phyloP scores from a whole-genome alignment of 768 basidiomycete species.

The Suillus subaureus region DNA sequence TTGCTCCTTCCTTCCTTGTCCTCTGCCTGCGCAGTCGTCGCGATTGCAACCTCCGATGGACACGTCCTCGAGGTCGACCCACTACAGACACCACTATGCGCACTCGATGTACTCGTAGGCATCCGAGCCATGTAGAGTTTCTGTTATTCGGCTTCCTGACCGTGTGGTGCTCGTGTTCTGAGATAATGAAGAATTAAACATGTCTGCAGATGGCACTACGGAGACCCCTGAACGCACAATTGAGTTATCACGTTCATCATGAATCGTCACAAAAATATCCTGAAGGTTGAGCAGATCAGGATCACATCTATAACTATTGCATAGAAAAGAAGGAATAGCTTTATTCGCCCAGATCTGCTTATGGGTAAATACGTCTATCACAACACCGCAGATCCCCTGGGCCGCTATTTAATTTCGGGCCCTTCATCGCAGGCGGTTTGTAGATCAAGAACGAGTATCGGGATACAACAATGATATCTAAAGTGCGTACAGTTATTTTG shows the following conservation, averaged over 20 bases:
- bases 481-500: background rate
- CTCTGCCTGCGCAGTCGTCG: slow-evolving; percentile 61
- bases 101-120: slow-evolving; percentile 75
- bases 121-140: slow-evolving; percentile 37
- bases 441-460: background rate
- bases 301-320: background rate
- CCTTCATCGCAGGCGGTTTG: background rate
- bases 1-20: slow-evolving; percentile 13
- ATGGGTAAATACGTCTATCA: background rate
- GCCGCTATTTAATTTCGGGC: background rate
- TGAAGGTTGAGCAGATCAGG: background rate
- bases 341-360: background rate
- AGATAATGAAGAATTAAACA: too few species aligned
- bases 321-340: background rate
- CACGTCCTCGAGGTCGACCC: slow-evolving; percentile 87
- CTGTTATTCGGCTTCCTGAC: too few species aligned
- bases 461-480: slow-evolving; percentile 2
- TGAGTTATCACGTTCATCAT: too few species aligned
- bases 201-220: too few species aligned
- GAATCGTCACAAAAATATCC: background rate
- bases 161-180: too few species aligned
- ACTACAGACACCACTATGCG: slow-evolving; percentile 66
- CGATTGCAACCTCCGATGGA: slow-evolving; percentile 81
- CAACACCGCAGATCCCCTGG: background rate
- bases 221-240: too few species aligned